Base-by-base conservation (phyloP, 306 rosid genomes). In the Dalbergia cultrata region DNA sequence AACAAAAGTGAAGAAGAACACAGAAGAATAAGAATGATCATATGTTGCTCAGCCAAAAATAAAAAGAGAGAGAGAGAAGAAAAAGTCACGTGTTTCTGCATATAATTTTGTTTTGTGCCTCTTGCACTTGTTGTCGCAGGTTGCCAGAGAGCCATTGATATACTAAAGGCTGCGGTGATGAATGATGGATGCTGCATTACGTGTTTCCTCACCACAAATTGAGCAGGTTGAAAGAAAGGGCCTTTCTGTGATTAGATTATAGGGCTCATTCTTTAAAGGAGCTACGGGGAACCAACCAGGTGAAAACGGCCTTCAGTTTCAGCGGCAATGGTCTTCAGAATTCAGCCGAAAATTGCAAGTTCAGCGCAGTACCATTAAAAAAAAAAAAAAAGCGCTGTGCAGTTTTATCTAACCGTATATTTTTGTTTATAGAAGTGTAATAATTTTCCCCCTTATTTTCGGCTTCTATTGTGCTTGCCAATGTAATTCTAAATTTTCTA, bases 91-190 rank as follows among this genome's bases (percentile, higher is more conserved):
- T 75, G 65, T 50, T 69, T 79, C 9, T 13, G 41, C 18, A 34
- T 80, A 60, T 86, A 81, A 82, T 67, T 69, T 21, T 37, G 22
- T 47, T 67, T 53, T 76, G 18, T 69, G 61, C 50, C 63, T 76
- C 67, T 83, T 82, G 76, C 70, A 62, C 70, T 31, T 81, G 69
- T 19, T 22, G 31, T 75, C 31, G 57, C 90, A 95, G 97, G 90
- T 88, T 95, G 76, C 97, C 99, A 21, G 99, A 95, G 90, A 95
- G 98, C 80, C 98, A 92, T 67, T 95, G 89, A 91, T 74, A 91
- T 74, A 72, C 31, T 47, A 13, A 59, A 56, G 82, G 74, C 44
- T 80, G 69, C 64, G 33, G 60, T 44, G 77, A 62, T 64, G 53
- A 34, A 52, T 31, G 59, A 22, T 50, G 71, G 22, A 22, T 13